Conservation (phyloP, 2,329 filamentous ascomycete species). For the Fusarium aywerte region DNA sequence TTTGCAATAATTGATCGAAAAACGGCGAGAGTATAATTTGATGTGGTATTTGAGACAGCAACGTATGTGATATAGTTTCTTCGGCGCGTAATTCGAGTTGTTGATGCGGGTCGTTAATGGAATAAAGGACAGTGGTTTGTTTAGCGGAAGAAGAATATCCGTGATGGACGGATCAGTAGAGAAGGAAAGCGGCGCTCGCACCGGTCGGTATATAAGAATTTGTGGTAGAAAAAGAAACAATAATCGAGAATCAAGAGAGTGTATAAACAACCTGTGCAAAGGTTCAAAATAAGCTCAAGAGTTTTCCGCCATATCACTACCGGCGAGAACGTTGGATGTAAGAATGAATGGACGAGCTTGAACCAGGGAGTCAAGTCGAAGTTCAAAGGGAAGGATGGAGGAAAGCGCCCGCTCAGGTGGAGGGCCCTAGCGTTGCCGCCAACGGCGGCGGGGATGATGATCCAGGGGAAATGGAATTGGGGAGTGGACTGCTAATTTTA, state of each 20-base stretch:
- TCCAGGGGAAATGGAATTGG: constrained; percentile 31
- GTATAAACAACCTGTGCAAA: constrained; percentile 7
- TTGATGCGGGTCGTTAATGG: constrained; percentile 20
- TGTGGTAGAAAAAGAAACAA: background rate
- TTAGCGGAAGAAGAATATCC: background rate
- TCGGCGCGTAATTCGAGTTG: background rate
- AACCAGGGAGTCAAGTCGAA: constrained; percentile 10
- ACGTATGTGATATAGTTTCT: constrained; percentile 11
- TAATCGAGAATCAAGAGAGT: constrained; percentile 17
- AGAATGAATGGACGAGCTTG: constrained; percentile 14
- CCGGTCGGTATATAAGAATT: constrained; percentile 19
- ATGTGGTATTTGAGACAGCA: constrained; percentile 8
- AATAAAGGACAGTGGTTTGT: constrained; percentile 18
- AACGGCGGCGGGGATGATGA: constrained; percentile 19
- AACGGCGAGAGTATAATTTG: constrained; percentile 2
- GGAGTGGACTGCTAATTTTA: constrained; percentile 37
- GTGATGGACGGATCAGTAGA: background rate
- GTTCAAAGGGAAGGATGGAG: constrained; percentile 2
- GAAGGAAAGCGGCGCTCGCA: constrained; percentile 34
- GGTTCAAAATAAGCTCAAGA: constrained; percentile 24
- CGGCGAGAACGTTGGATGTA: background rate
- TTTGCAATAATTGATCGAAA: background rate
- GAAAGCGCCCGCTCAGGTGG: constrained; percentile 1
- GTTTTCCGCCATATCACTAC: constrained; percentile 26
- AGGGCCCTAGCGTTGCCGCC: constrained; percentile 20